These are phyloP conservation scores for Globisporangium apiculatum DNA, from an alignment of 352 stramenopile genomes.

Conservation along the genomic window DNA sequence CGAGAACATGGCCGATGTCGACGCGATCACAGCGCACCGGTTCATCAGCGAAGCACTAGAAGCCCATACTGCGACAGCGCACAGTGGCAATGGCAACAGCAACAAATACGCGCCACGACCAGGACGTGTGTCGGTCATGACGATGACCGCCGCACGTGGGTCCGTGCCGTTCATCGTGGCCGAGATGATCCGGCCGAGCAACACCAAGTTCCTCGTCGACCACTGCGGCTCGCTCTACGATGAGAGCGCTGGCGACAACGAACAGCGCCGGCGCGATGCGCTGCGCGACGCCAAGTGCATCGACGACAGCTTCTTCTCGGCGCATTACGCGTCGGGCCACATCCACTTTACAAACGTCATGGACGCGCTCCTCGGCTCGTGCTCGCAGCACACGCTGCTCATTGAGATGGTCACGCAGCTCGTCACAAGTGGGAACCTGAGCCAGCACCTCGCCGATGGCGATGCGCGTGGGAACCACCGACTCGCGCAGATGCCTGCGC, in stretches of 20 bases:
- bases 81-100: conserved; percentile 8
- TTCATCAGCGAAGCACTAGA: conserved; percentile 55
- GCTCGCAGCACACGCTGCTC: conserved; percentile 46
- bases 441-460: conserved; percentile 38
- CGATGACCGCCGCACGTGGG: not conserved
- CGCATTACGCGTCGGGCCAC: conserved; percentile 51
- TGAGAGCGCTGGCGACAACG: conserved; percentile 22
- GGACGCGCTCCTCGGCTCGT: conserved; percentile 56
- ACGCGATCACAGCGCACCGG: conserved; percentile 68
- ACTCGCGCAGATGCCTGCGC: conserved; percentile 48
- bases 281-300: conserved; percentile 50
- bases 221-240: conserved; percentile 39
- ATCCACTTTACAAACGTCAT: conserved; percentile 73
- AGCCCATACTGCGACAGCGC: too few relatives aligned
- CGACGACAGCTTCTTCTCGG: conserved; percentile 47
- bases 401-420: conserved; percentile 69
- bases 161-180: conserved; percentile 44
- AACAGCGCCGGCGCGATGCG: conserved; percentile 30
- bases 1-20: conserved; percentile 71
- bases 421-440: conserved; percentile 48
- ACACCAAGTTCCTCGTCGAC: conserved; percentile 66
- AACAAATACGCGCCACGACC: conserved; percentile 19
- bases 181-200: conserved; percentile 68
- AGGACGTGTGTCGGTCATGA: conserved; percentile 2
- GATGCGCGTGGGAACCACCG: conserved; percentile 31